Base-by-base conservation (phyloP, 352 stramenopile species). In the Globisporangium yorkense region DNA sequence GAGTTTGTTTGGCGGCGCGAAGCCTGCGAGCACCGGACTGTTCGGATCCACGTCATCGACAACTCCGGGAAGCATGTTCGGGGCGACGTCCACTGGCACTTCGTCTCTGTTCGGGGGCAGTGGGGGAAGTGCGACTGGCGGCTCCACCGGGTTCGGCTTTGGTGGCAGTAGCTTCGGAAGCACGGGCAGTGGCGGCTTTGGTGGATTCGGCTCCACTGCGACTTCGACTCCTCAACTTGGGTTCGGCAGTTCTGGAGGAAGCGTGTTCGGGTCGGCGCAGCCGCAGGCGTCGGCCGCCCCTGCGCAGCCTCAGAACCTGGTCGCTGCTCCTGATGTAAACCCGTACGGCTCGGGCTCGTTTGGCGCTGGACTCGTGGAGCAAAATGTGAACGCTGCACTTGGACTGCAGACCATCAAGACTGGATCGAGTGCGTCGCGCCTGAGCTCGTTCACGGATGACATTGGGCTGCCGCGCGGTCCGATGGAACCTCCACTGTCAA, bases 401-500 rank as follows among this genome's bases (percentile, higher is more conserved):
- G 77, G 84, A 44, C 49, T 84, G 50, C 77, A 82, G 48, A 73
- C 77, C 10, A 77, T 84, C 44, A 87, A 84, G 47, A 73, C 68
- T 16, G 69, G 66, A 43, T 83, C 74, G 7, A 80, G 62, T 46
- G 63, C 68, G 1, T 78, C 72, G 12, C 68, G 82, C n/a, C 37
- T 84, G 44, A 84, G 65, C 51, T 74, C 70, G 2, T 88, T 88
- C 50, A 70, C 77, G 3, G 67, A 88, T 45, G 82, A 92, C 20
- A 78, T 92, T 48, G 82, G 82, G n/a, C 67, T 92, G 31, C 77
- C 79, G 0, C 77, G 77, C 48, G 75, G 80, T 5, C 68, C 80
- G 1, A 63, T 88, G 56, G 80, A 88, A 55, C 73, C 69, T 21
- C 62, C 74, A 37, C 60, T 86, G 12, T 57, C 78, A 3, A 80